Evolutionary conservation across 2,329 filamentous ascomycete species (phyloP), one percentile per base, ranked within the genome.

Genomic region (Aspergillus puulaauensis): DNA sequence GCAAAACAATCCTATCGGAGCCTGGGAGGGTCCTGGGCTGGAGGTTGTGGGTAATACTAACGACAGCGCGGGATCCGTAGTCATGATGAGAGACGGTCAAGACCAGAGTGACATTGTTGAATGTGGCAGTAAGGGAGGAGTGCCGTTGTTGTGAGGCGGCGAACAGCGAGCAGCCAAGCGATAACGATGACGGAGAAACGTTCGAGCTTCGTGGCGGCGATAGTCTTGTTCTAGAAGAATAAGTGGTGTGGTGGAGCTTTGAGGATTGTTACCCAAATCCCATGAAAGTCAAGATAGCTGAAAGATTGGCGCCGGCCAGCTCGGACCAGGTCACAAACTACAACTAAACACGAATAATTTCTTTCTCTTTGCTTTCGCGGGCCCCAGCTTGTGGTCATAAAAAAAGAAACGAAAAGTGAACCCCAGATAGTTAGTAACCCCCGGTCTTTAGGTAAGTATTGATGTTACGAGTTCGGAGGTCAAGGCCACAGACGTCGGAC

Each of bases 31-130:
- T 31, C 12, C 15, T 49, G 27, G 27, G 27, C 27, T 15, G 46
- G 39, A 60, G 54, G 45, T 39, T 17, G 57, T 27, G 58, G 48
- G 54, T 33, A 52, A 54, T 55, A 72, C 73, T 62, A 52, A 76
- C 71, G 71, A 67, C 59, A 76, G 64, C 58, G 70, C 66, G 63
- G 73, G 70, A 68, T 77, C 75, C 63, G 73, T 73, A 64, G 75
- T 76, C 75, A 77, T 77, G 66, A 58, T 77, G 70, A 66, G 52
- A 64, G 14, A 54, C 50, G 19, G 56, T 65, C 64, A 70, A 61
- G 61, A 64, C 66, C 61, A 64, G 65, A 60, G 63, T 64, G 64
- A 71, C 73, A 75, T 75, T 65, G 68, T 73, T 70, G 55, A 43
- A 56, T 43, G 41, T 58, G 27, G 52, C 46, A 55, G 56, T 51